phyloP scores from a whole-genome alignment of 306 rosid species.

The Medicago lupulina region DNA sequence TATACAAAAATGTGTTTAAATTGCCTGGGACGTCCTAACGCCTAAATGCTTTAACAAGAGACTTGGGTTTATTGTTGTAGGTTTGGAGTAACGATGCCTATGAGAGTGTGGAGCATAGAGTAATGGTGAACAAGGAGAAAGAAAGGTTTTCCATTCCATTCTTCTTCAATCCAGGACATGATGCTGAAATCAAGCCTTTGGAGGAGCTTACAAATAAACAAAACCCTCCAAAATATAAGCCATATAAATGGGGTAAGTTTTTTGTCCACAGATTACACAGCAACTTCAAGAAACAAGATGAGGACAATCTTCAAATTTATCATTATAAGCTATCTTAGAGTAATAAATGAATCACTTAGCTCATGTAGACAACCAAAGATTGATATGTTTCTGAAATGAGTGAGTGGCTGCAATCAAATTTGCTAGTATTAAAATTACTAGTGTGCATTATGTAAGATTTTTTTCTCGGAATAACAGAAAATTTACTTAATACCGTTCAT shows the following conservation, averaged over 20 bases:
- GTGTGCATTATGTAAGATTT: too few relatives aligned
- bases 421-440: too few relatives aligned
- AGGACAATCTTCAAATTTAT: slow-evolving; percentile 53
- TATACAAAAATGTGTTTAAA: too few relatives aligned
- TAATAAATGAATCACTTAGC: neutral
- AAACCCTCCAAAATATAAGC: slow-evolving; percentile 54
- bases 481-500: too few relatives aligned
- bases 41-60: too few relatives aligned
- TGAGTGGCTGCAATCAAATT: neutral
- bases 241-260: slow-evolving; percentile 67
- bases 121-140: slow-evolving; percentile 60
- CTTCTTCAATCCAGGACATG: slow-evolving; percentile 56
- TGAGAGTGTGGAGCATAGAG: slow-evolving; percentile 68
- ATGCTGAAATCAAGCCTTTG: slow-evolving; percentile 60
- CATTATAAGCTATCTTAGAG: slow-evolving; percentile 36
- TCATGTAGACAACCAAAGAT: neutral
- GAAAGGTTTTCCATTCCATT: slow-evolving; percentile 71
- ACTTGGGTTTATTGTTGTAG: slow-evolving; percentile 32
- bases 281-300: slow-evolving; percentile 52
- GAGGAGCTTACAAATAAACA: slow-evolving; percentile 56
- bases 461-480: too few relatives aligned
- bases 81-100: slow-evolving; percentile 76
- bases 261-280: slow-evolving; percentile 38
- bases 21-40: too few relatives aligned
- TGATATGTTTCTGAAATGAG: neutral